Base-by-base conservation (phyloP, 2,329 filamentous ascomycete species). In the Periglandula ipomoeae region DNA sequence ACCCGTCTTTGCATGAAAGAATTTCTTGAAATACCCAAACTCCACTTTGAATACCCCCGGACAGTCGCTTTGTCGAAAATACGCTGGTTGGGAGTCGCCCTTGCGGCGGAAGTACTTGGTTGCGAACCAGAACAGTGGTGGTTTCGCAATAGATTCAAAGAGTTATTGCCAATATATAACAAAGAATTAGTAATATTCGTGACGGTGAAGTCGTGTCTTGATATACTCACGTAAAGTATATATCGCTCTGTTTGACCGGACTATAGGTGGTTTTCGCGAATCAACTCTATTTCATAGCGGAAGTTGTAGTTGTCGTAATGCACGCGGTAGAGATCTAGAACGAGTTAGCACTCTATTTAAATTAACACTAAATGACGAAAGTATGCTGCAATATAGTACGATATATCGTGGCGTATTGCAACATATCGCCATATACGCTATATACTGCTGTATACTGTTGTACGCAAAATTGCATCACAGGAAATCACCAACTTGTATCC, bases 301-400 rank as follows among this genome's bases (percentile, higher is more conserved):
- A 88, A 87, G 43, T 74, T 76, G 0, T 74, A 75, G 3, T 58
- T 48, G 60, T 93, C 87, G 17, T 64, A 66, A 63, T 85, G 89
- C 52, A 86, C 63, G 51, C 80, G 81, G 58, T 82, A 79, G n/a
- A 79, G 68, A 30, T 72, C 81, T 84, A 50, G 4, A 20, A 8
- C 27, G 11, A 20, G 13, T n/a, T 6, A n/a, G 30, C 15, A 34
- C 9, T 17, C 34, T 27, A 5, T 26, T 4, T 11, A n/a, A 67
- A 70, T 56, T 63, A 15, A 11, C 30, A 32, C 8, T 4, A 32
- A n/a, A n/a, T n/a, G n/a, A 32, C 11, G 10, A 2, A 4, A 32
- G 11, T 32, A 32, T 32, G 30, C n/a, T n/a, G n/a, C n/a, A n/a
- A n/a, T n/a, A n/a, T n/a, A n/a, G n/a, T n/a, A n/a, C n/a, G n/a